Base-by-base conservation (phyloP, 2,329 filamentous ascomycete genomes). In the Trichoderma pleuroti region DNA sequence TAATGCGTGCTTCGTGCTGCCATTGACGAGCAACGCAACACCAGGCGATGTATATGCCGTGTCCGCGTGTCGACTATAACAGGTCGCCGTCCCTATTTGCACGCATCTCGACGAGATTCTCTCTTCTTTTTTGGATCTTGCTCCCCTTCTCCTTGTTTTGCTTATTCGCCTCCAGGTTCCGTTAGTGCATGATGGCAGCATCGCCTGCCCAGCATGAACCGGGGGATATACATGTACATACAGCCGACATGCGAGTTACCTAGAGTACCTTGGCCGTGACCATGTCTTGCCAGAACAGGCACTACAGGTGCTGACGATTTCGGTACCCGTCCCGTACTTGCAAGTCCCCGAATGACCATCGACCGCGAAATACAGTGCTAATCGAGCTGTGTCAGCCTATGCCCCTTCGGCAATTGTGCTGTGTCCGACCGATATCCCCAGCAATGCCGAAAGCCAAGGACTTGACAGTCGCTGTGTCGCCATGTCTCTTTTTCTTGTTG, bases 331-430 rank as follows among this genome's bases (percentile, higher is more conserved):
- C n/a, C n/a, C 28, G 52, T 60, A 34, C 54, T 18, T 16, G 16
- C 28, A 34, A 46, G n/a, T 61, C 26, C 12, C 21, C 63, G 30
- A 66, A 54, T 14, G 14, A 18, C 14, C 24, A 36, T 26, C 32
- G 11, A 60, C 28, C 16, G 9, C 34, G 30, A 59, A 34, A 49
- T 60, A 68, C 66, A 49, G 66, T 68, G 56, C 56, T 28, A 68
- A 52, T 60, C 66, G 26, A 60, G 52, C 30, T 28, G 56, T 68
- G 66, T 68, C 66, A 68, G 56, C 36, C 16, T 32, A 28, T 36
- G 24, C 39, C 39, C 56, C 42, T 52, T 68, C 66, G 66, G 66
- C 66, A 68, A 52, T 68, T 68, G 66, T 39, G 28, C 66, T 28
- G 42, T 52, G 18, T 61, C 66, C 66, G 66, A n/a, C 54, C 54